Conservation (phyloP, 1,284 basidiomycete species). For the Omphalotus olearius region DNA sequence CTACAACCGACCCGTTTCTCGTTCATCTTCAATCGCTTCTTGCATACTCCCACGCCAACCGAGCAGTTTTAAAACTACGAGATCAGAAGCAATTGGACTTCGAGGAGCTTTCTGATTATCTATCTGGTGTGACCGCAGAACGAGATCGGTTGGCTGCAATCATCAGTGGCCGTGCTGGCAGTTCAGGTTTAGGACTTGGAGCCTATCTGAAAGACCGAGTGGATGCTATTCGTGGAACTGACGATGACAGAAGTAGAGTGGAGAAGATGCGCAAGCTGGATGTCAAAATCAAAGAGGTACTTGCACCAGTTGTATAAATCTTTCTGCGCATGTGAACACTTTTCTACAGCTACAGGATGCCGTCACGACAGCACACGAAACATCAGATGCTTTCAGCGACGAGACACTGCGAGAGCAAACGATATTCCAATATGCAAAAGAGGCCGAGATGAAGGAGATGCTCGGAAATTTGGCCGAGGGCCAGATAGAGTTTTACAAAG, state of each 20-base stretch:
- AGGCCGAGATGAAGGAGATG: conserved; percentile 95
- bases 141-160: conserved; percentile 88
- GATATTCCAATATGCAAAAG: conserved; percentile 87
- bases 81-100: conserved; percentile 99
- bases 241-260: conserved; percentile 90
- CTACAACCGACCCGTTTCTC: conserved; percentile 84
- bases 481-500: conserved; percentile 91
- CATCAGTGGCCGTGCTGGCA: conserved; percentile 76
- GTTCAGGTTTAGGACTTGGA: conserved; percentile 77
- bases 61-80: conserved; percentile 87
- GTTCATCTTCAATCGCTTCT: conserved; percentile 86
- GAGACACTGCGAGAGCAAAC: conserved; percentile 89
- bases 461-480: conserved; percentile 86
- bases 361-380: conserved; percentile 92
- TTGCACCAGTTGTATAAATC: background rate
- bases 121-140: conserved; percentile 87
- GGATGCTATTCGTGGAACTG: conserved; percentile 86
- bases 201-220: conserved; percentile 94
- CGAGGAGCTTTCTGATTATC: conserved; percentile 94
- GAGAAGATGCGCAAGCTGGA: conserved; percentile 94
- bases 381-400: conserved; percentile 92
- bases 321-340: conserved; percentile 3
- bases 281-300: conserved; percentile 89
- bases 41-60: conserved; percentile 86
- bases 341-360: conserved; percentile 83